Percentiles rank a stretch among this genome's conserved stretches.
These are phyloP conservation scores for Diospyros lotus DNA, from an alignment of 148 eudicot genomes.

Conservation along the genomic window DNA sequence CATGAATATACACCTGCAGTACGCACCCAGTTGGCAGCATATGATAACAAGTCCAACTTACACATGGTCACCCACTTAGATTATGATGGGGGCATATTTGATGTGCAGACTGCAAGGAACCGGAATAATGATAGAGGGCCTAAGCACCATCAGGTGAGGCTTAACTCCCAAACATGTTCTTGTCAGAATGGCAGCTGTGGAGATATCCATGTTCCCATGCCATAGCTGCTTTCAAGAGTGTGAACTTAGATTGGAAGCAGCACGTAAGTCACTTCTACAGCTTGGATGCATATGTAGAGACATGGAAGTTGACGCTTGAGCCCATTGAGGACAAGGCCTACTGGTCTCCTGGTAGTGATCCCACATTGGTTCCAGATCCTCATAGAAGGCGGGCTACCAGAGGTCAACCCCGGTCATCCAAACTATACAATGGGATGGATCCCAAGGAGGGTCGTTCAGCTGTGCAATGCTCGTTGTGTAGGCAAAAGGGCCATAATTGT, in stretches of 20 bases:
- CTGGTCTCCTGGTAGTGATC: slow-evolving; percentile 1
- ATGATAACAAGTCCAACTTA: too few relatives aligned
- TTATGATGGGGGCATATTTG: too few relatives aligned
- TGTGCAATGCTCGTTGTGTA: background rate
- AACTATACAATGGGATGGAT: slow-evolving; percentile 10
- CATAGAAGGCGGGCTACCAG: background rate
- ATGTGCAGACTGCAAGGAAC: background rate
- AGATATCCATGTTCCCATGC: slow-evolving; percentile 10
- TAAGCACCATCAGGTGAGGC: background rate
- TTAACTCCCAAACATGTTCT: background rate
- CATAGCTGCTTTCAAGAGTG: slow-evolving; percentile 8
- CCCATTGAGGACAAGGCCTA: slow-evolving; percentile 7
- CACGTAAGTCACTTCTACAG: slow-evolving; percentile 1
- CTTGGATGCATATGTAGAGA: background rate
- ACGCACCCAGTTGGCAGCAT: background rate
- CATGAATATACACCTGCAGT: background rate
- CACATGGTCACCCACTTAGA: too few relatives aligned
- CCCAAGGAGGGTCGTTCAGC: background rate
- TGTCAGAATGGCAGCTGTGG: slow-evolving; percentile 19
- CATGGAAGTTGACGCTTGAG: slow-evolving; percentile 3
- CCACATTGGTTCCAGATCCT: background rate
- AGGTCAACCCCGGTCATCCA: slow-evolving; percentile 3
- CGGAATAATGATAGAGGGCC: background rate
- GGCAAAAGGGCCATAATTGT: background rate
- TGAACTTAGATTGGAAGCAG: slow-evolving; percentile 5